Conservation (phyloP, 2,329 filamentous ascomycete genomes). For the Cladosporium sp. region DNA sequence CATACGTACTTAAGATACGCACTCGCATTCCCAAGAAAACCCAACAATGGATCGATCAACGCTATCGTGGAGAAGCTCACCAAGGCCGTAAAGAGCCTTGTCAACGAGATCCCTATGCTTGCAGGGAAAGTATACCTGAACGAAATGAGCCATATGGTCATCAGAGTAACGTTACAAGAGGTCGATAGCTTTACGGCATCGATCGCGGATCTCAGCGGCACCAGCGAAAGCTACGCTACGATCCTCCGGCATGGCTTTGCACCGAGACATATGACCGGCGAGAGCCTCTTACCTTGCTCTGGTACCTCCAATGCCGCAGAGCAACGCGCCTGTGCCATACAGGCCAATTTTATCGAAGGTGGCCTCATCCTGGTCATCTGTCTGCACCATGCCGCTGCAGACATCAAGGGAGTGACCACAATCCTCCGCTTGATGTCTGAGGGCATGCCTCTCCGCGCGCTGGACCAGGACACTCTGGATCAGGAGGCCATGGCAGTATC, state of each 20-base stretch:
- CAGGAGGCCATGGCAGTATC: background rate
- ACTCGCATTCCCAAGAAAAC: conserved; percentile 16
- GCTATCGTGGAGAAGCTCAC: conserved; percentile 10
- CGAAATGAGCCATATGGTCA: background rate
- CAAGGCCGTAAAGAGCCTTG: conserved; percentile 12
- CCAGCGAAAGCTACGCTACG: conserved; percentile 9
- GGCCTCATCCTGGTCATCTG: conserved; percentile 19
- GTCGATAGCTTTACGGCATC: conserved; percentile 14
- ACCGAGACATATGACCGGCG: conserved; percentile 11
- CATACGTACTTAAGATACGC: conserved; percentile 18
- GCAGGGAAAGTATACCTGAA: conserved; percentile 6
- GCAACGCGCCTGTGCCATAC: conserved; percentile 18
- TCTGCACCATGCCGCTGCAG: conserved; percentile 19
- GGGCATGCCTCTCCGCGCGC: background rate
- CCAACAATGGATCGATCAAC: conserved; percentile 1
- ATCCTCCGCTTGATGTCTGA: conserved; percentile 19
- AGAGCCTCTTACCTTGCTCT: conserved; percentile 14
- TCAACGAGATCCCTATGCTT: conserved; percentile 15
- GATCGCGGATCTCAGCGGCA: conserved; percentile 7
- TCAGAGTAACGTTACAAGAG: conserved; percentile 12
- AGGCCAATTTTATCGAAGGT: conserved; percentile 18
- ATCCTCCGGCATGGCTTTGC: conserved; percentile 13
- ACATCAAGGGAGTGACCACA: conserved; percentile 14
- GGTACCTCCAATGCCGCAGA: conserved; percentile 10
- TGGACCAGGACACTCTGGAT: conserved; percentile 13